Evolutionary conservation across 2,329 filamentous ascomycete genomes (phyloP).

Genomic region (Penicillium brasilianum): DNA sequence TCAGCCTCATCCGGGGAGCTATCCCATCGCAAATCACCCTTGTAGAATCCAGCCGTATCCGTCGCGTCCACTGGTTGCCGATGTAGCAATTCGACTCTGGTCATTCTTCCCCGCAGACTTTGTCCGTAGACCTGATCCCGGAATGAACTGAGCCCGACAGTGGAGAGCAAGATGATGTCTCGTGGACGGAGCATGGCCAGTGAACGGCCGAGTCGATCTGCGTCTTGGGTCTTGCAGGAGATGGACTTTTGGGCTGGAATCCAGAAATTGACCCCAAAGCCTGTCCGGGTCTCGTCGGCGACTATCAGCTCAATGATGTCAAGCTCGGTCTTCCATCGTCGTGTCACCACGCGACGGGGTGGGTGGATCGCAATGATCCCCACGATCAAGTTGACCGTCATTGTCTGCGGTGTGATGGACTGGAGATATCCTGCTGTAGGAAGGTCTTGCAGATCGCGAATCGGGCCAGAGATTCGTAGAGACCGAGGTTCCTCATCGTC

Average conservation of each 20-base stretch:
- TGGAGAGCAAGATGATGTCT: constrained; percentile 79
- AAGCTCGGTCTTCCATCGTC: constrained; percentile 57
- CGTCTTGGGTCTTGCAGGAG: constrained; percentile 23
- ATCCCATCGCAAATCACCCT: constrained; percentile 51
- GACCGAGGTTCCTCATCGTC: constrained; percentile 20
- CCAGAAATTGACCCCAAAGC: constrained; percentile 87
- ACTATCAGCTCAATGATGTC: constrained; percentile 78
- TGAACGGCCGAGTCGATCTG: constrained; percentile 45
- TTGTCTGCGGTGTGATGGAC: constrained; percentile 75
- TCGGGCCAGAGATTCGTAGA: constrained; percentile 48
- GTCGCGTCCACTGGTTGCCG: constrained; percentile 58
- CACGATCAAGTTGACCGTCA: constrained; percentile 81
- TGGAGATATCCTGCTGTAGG: constrained; percentile 69
- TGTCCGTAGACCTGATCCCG: constrained; percentile 81
- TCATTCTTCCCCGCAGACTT: constrained; percentile 73
- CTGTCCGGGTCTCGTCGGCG: constrained; percentile 81
- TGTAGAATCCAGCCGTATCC: constrained; percentile 63
- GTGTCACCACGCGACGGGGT: constrained; percentile 69
- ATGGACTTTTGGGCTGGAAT: constrained; percentile 52
- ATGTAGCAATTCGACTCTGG: constrained; percentile 70
- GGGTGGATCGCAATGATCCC: constrained; percentile 75
- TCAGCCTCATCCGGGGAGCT: constrained; percentile 38
- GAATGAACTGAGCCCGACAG: constrained; percentile 79
- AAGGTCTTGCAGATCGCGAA: constrained; percentile 71
- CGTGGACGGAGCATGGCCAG: constrained; percentile 63